Evolutionary conservation across 148 eudicot genomes (phyloP), one percentile per base, ranked within the genome.

Genomic region (Limonium bicolor): DNA sequence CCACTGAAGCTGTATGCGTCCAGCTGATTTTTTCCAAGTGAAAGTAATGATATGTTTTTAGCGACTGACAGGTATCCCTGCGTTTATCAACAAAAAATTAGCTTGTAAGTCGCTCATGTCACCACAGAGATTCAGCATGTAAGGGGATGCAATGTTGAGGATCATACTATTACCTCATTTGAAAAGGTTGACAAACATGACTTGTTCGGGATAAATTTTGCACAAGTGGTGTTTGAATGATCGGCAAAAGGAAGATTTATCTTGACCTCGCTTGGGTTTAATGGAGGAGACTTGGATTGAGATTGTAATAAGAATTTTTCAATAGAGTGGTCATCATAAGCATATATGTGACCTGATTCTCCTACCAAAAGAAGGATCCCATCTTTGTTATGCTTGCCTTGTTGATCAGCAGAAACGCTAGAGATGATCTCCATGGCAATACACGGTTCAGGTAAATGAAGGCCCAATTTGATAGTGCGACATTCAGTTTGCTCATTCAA

Each of bases 401-500:
- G n/a, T n/a, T 62, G 69, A 20, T 76, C 77, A 52, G 9, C 68
- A 41, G 66, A 55, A n/a, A n/a, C n/a, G 44, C 55, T 50, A 35
- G 84, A 68, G 34, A 77, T 64, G 28, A 85, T 69, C 60, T 69
- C 85, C 63, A 85, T 54, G 60, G 76, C 85, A 54, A 63, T 51
- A 55, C 77, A 65, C 8, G 78, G 67, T 56, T 92, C 99, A 0
- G 78, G 67, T 21, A 73, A 65, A 54, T 81, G 80, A 65, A 90
- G 82, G 20, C 88, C 86, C 54, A 92, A 47, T 54, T 92, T 92
- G 31, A 62, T 58, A 18, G 76, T 92, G 29, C 93, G 94, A 48
- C 79, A 59, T 73, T 92, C 99, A 24, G 72, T 60, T 10, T 73
- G 70, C 51, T 92, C 99, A 56, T 68, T 81, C 43, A 85, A 52